These are phyloP conservation scores for Coemansia sp. DNA, from an alignment of 192 early-diverging fungal genomes.

Conservation along the genomic window DNA sequence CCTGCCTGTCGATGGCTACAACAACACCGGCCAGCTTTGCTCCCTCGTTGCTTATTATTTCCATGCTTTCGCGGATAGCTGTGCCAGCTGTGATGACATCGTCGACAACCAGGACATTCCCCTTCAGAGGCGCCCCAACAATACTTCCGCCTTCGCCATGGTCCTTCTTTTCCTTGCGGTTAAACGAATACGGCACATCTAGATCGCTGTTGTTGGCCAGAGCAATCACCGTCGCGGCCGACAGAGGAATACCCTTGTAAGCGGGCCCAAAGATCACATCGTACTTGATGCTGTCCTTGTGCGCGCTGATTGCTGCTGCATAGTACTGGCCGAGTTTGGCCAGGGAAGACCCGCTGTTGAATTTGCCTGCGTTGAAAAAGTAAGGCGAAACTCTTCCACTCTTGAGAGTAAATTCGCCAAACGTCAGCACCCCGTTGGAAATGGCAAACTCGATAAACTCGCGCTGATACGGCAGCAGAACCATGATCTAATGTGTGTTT, in stretches of 20 bases:
- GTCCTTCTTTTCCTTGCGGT: conserved; percentile 98
- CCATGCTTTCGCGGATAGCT: conserved; percentile 90
- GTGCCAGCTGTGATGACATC: conserved; percentile 99
- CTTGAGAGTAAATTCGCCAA: conserved; percentile 93
- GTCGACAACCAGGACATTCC: conserved; percentile 83
- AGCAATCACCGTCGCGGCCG: conserved; percentile 76
- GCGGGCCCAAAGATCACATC: conserved; percentile 97
- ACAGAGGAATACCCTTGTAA: conserved; percentile 98
- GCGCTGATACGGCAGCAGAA: conserved; percentile 71
- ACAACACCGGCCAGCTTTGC: conserved; percentile 81
- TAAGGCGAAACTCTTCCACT: conserved; percentile 94
- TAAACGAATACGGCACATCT: conserved; percentile 86
- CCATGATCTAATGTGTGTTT: too few relatives aligned
- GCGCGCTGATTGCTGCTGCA: conserved; percentile 73
- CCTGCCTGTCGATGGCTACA: conserved; percentile 92
- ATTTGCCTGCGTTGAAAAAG: conserved; percentile 98
- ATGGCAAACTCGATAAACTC: conserved; percentile 94
- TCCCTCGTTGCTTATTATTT: conserved; percentile 71
- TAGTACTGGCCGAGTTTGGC: conserved; percentile 85
- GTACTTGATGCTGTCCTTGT: conserved; percentile 62
- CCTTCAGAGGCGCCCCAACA: conserved; percentile 81
- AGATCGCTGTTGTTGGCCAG: conserved; percentile 58
- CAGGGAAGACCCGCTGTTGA: conserved; percentile 86
- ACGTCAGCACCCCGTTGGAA: conserved; percentile 78
- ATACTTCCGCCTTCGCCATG: conserved; percentile 98